Base-by-base conservation (phyloP, 441 rosid species). In the Daphne laureola region DNA sequence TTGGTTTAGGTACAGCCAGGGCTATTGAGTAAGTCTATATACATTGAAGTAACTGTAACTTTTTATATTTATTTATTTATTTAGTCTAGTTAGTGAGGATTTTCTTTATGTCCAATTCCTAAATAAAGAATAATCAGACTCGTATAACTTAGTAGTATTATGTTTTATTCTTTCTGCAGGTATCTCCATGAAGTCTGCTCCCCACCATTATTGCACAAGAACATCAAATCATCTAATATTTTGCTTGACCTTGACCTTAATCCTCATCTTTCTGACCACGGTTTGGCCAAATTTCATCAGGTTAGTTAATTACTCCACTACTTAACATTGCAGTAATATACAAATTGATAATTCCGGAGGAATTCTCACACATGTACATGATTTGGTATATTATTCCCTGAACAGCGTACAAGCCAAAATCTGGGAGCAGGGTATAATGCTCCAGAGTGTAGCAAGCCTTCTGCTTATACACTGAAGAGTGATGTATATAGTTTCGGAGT, bases 401-500 rank as follows among this genome's bases (percentile, higher is more conserved):
- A 69, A 26, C 68, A 93, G 97, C 75, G 73, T 51, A 87, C 89
- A 54, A 87, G 96, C 73, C 93, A 82, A 68, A 90, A 87, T 67
- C 91, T 80, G 5, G 99, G 97, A 42, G 75, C 56, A n/a, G 98
- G 97, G 70, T 93, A 93, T 61, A 90, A 77, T 64, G 95, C 96
- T 12, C 99, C 99, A 14, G 97, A 93, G 67, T 87, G 96, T 72
- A 67, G 73, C 43, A 80, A 51, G 45, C 87, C 96, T 17, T 72
- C 81, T 9, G 83, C 86, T n/a, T 93, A 90, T 66, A 83, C 97
- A 8, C 26, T 76, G 58, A 93, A 87, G 84, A 87, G 99, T 49
- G 99, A 93, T 38, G 72, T 87, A 8, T 93, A 90, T 77, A 82
- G 97, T 63, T 90, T 87, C 49, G 99, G 97, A 35, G 96, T 90